Conservation (phyloP, 805 yeast species). For the Tanozyma kutaoensis region DNA sequence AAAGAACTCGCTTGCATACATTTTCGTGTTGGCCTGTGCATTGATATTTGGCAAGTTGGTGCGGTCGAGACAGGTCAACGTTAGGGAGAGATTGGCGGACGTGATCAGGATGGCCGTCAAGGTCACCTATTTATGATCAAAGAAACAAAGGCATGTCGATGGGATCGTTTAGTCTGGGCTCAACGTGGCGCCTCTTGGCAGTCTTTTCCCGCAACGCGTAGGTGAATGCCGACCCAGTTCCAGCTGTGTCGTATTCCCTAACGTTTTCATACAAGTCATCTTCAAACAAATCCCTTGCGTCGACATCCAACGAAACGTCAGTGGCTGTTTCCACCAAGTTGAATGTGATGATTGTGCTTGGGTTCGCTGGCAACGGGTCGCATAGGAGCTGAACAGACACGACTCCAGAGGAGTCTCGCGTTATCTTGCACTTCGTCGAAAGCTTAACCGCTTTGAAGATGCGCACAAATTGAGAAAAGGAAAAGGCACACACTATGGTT, state of each 20-base stretch:
- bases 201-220: too few relatives aligned
- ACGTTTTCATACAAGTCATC: slow-evolving; percentile 13
- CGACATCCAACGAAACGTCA: slow-evolving; percentile 2
- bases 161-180: too few relatives aligned
- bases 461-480: slow-evolving; percentile 18
- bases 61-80: slow-evolving; percentile 11
- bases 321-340: slow-evolving; percentile 22
- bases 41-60: slow-evolving; percentile 10
- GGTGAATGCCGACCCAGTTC: too few relatives aligned
- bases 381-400: slow-evolving; percentile 25
- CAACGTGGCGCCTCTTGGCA: too few relatives aligned
- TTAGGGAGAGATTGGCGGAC: slow-evolving; percentile 17
- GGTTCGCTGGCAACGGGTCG: slow-evolving; percentile 13
- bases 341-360: slow-evolving; percentile 25
- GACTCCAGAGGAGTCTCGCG: slow-evolving; percentile 22
- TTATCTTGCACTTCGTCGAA: slow-evolving; percentile 24
- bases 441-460: slow-evolving; percentile 22
- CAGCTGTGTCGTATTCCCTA: slow-evolving; percentile 6
- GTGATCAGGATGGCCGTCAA: slow-evolving; percentile 31
- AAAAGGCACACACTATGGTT: slow-evolving; percentile 15
- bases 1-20: slow-evolving; percentile 15
- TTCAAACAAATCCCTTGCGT: slow-evolving; percentile 12
- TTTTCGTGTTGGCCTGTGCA: slow-evolving; percentile 9
- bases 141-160: neutral
- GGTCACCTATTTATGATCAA: slow-evolving; percentile 20